These are phyloP conservation scores for Mesostigma viride DNA, from an alignment of 139 green algal species.

Conservation along the genomic window DNA sequence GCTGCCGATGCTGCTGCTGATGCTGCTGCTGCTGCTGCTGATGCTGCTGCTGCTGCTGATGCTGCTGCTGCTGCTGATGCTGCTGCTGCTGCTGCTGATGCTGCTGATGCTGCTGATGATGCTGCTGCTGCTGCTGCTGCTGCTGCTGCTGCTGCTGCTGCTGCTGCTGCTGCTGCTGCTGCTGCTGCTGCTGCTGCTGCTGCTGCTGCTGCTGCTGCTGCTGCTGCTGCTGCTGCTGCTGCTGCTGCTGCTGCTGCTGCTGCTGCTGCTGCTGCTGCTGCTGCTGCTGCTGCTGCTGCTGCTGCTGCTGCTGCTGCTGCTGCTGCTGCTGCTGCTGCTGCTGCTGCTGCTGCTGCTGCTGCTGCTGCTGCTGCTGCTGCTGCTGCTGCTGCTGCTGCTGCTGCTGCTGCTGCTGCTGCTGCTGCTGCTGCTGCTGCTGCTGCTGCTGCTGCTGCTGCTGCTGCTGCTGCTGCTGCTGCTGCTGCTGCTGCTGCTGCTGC, in stretches of 20 bases:
- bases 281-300: conserved; percentile 9
- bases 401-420: conserved; percentile 12
- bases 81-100: no score
- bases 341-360: background rate
- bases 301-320: background rate
- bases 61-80: no score
- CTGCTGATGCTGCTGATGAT: no score
- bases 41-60: no score
- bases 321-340: background rate
- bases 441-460: conserved; percentile 12
- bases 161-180: conserved; percentile 6
- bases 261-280: background rate
- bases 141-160: background rate
- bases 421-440: conserved; percentile 12
- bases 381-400: background rate
- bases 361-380: background rate
- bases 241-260: background rate
- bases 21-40: no score
- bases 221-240: background rate
- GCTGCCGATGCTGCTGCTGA: no score
- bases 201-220: background rate
- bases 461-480: conserved; percentile 11
- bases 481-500: background rate
- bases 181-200: background rate
- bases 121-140: background rate